Conservation (phyloP, 225 moss, liverwort and hornwort species). For the Anthoceros angustus region DNA sequence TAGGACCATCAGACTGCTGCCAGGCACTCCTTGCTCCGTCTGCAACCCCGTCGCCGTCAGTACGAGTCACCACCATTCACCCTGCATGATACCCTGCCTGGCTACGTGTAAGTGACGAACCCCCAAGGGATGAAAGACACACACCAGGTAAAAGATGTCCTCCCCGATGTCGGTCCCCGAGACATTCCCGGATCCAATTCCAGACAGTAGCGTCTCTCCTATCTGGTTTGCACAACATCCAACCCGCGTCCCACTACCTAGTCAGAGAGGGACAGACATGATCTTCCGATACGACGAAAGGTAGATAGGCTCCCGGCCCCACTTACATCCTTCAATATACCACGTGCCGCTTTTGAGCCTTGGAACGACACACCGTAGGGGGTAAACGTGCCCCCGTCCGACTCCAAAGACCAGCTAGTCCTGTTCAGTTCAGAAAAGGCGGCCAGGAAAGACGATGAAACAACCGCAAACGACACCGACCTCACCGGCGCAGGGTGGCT, state of each 20-base stretch:
- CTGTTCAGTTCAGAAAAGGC: conserved; percentile 13
- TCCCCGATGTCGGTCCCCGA: conserved; percentile 46
- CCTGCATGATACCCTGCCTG: neutral
- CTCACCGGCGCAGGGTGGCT: neutral
- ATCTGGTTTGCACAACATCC: conserved; percentile 9
- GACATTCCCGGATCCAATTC: conserved; percentile 66
- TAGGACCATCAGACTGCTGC: conserved; percentile 43
- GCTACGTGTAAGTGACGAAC: neutral
- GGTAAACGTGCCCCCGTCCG: conserved; percentile 63
- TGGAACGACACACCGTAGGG: conserved; percentile 54
- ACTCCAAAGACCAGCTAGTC: conserved; percentile 67
- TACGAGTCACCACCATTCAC: too few relatives aligned
- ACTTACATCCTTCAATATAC: conserved; percentile 27
- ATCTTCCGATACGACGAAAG: neutral
- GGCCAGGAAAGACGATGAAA: neutral
- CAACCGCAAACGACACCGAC: neutral
- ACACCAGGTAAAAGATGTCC: conserved; percentile 38
- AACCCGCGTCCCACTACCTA: neutral
- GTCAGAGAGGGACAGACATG: neutral
- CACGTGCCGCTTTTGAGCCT: conserved; percentile 35
- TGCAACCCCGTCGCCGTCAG: neutral
- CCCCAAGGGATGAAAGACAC: neutral
- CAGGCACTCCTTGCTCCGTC: conserved; percentile 45
- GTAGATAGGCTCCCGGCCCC: neutral
- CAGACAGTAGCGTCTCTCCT: conserved; percentile 35